A percentile compares a stretch with the other conserved stretches of the same genome.
phyloP scores from a whole-genome alignment of 2,329 filamentous ascomycete genomes.

The Aspergillus candidus region DNA sequence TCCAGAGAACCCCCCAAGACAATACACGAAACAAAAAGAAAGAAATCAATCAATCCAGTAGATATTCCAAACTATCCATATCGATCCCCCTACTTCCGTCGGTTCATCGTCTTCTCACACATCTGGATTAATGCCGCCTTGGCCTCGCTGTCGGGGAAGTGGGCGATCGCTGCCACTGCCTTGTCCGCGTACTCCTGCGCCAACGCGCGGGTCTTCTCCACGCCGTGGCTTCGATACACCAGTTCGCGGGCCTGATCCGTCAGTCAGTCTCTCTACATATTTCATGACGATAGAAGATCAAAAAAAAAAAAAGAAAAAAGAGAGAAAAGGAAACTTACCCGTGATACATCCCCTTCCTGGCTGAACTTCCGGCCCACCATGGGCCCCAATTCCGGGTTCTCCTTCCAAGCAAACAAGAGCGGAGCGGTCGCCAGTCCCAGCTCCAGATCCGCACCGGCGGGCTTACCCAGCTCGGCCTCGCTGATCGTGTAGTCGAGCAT shows the following conservation, averaged over 20 bases:
- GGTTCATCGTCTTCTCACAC: conserved; percentile 84
- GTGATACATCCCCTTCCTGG: conserved; percentile 73
- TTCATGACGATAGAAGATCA: too few species aligned
- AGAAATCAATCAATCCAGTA: conserved; percentile 2
- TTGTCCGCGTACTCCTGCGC: conserved; percentile 87
- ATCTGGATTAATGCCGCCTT: conserved; percentile 89
- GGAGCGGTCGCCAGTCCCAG: conserved; percentile 90
- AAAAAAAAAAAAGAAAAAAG: neutral
- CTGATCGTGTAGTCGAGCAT: conserved; percentile 94
- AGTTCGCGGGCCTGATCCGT: conserved; percentile 69
- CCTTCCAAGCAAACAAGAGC: conserved; percentile 91
- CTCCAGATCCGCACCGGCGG: conserved; percentile 88
- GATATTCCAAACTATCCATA: neutral
- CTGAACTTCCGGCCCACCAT: conserved; percentile 90
- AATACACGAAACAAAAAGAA: neutral
- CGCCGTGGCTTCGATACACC: conserved; percentile 74
- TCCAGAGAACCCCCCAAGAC: too few species aligned
- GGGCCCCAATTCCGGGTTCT: conserved; percentile 73
- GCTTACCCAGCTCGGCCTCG: conserved; percentile 82
- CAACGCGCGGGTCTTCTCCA: conserved; percentile 84
- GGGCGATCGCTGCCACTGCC: conserved; percentile 74
- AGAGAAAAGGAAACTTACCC: conserved; percentile 51
- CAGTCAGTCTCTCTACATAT: too few species aligned
- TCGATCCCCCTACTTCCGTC: conserved; percentile 60
- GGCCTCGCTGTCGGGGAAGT: conserved; percentile 89